Conservation (phyloP, 192 early-diverging fungal species). For the Coemansia reversa region DNA sequence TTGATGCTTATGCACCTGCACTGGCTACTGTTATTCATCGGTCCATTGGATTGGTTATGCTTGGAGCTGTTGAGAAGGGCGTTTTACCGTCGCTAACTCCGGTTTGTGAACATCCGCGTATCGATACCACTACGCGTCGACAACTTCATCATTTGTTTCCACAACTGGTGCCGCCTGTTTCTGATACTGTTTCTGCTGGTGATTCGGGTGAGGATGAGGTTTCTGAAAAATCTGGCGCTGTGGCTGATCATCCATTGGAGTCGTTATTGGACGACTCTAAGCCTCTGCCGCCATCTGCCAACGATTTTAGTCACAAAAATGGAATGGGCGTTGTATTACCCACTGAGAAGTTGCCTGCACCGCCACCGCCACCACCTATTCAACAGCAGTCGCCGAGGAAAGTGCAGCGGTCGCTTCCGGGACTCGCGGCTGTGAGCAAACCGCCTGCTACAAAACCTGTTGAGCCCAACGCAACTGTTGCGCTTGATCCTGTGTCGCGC, state of each 20-base stretch:
- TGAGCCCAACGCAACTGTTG: not conserved
- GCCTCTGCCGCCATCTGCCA: not conserved
- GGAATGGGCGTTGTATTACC: not conserved
- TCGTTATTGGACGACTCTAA: not conserved
- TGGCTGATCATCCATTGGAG: not conserved
- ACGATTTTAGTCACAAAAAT: not conserved
- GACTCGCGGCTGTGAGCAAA: not conserved
- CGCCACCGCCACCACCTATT: not conserved
- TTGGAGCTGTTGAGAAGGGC: constrained; percentile 58
- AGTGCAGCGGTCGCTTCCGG: not conserved
- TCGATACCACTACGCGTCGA: constrained; percentile 18
- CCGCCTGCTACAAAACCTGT: not conserved
- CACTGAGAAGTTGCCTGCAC: not conserved
- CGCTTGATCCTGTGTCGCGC: constrained; percentile 28
- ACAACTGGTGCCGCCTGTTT: constrained; percentile 31
- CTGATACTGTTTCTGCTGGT: not conserved
- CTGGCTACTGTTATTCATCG: constrained; percentile 51
- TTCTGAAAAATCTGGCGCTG: not conserved
- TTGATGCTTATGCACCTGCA: constrained; percentile 62
- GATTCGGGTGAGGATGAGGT: not conserved
- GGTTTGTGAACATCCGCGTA: constrained; percentile 47
- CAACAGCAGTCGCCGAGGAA: not conserved
- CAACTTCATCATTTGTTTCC: constrained; percentile 41
- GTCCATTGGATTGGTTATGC: constrained; percentile 59
- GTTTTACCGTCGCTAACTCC: constrained; percentile 57